phyloP scores from a whole-genome alignment of 2,329 filamentous ascomycete species.

The Colletotrichum gloeosporioides region DNA sequence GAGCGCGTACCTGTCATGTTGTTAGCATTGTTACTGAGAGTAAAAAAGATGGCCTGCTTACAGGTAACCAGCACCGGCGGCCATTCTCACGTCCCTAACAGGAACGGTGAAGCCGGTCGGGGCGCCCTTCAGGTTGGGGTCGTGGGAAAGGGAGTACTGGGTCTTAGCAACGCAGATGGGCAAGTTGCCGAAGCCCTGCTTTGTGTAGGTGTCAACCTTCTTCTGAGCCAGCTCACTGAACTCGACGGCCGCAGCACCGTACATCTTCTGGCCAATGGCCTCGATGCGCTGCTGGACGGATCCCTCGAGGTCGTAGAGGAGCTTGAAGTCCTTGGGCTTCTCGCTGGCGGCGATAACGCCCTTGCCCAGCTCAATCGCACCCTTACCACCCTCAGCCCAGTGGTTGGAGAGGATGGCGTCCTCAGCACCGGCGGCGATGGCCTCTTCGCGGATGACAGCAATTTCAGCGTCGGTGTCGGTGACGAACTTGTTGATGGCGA shows the following conservation, averaged over 20 bases:
- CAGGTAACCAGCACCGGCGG: slow-evolving; percentile 91
- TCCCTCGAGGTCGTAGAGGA: slow-evolving; percentile 83
- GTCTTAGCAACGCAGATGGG: slow-evolving; percentile 99
- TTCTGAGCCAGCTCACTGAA: slow-evolving; percentile 94
- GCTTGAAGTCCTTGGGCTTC: slow-evolving; percentile 85
- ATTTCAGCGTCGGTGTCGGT: slow-evolving; percentile 95
- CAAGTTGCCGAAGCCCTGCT: slow-evolving; percentile 89
- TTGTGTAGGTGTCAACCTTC: slow-evolving; percentile 94
- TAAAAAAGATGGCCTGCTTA: slow-evolving; percentile 48
- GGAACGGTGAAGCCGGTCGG: slow-evolving; percentile 94
- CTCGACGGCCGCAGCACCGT: slow-evolving; percentile 87
- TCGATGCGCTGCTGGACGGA: slow-evolving; percentile 89
- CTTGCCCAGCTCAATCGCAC: slow-evolving; percentile 86
- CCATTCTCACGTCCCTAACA: slow-evolving; percentile 92
- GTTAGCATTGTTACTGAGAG: slow-evolving; percentile 39
- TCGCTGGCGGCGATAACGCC: slow-evolving; percentile 83
- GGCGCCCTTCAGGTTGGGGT: slow-evolving; percentile 92
- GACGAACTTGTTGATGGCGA: slow-evolving; percentile 95
- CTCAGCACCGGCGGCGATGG: slow-evolving; percentile 88
- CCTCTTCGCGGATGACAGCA: slow-evolving; percentile 86
- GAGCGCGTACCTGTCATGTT: slow-evolving; percentile 73
- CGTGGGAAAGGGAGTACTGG: slow-evolving; percentile 94
- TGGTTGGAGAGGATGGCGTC: slow-evolving; percentile 95
- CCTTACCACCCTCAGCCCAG: slow-evolving; percentile 94
- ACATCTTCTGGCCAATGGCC: slow-evolving; percentile 90